phyloP scores from a whole-genome alignment of 2,329 filamentous ascomycete species.

The Didymella glomerata region DNA sequence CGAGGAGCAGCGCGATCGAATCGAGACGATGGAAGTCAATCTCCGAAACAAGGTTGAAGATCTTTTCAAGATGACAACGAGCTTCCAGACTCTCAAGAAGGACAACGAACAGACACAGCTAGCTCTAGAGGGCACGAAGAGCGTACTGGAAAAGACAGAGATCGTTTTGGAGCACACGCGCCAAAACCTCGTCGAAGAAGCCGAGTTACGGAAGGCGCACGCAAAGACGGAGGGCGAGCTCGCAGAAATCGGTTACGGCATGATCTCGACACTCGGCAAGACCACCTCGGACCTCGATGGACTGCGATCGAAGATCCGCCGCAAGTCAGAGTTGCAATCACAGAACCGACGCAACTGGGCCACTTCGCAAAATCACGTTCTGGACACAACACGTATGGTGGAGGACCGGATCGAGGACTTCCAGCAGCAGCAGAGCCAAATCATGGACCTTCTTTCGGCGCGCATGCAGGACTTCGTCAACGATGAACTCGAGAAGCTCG shows the following conservation, averaged over 20 bases:
- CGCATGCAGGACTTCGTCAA: slow-evolving; percentile 81
- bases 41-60: slow-evolving; percentile 94
- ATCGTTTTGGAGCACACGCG: slow-evolving; percentile 80
- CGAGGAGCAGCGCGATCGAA: slow-evolving; percentile 90
- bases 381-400: slow-evolving; percentile 77
- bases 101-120: slow-evolving; percentile 81
- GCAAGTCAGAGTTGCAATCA: slow-evolving; percentile 83
- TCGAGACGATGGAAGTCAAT: slow-evolving; percentile 90
- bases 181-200: slow-evolving; percentile 80
- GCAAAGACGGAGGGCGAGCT: slow-evolving; percentile 84
- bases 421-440: slow-evolving; percentile 73
- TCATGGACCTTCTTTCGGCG: slow-evolving; percentile 72
- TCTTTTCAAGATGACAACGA: slow-evolving; percentile 83
- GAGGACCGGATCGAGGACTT: slow-evolving; percentile 79
- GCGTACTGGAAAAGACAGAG: slow-evolving; percentile 86
- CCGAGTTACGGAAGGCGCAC: slow-evolving; percentile 80
- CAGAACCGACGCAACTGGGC: slow-evolving; percentile 83
- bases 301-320: slow-evolving; percentile 83
- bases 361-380: slow-evolving; percentile 76
- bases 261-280: slow-evolving; percentile 78
- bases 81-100: slow-evolving; percentile 87
- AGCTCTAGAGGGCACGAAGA: slow-evolving; percentile 79
- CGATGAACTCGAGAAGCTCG: slow-evolving; percentile 75
- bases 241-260: slow-evolving; percentile 73
- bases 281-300: slow-evolving; percentile 83